phyloP scores from a whole-genome alignment of 345 rosid species.

The Salix caprea region DNA sequence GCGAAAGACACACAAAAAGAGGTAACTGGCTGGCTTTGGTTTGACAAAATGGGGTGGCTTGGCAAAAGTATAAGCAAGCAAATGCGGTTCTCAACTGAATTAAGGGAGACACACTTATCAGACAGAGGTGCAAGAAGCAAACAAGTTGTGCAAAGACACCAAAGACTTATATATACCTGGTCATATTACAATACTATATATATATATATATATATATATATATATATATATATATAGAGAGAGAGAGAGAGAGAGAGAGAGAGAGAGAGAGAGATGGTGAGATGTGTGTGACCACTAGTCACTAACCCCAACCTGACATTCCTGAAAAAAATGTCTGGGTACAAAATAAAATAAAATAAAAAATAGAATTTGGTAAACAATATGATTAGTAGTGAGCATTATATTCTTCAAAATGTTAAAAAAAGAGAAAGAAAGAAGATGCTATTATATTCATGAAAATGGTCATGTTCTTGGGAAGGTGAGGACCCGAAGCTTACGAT shows the following conservation, averaged over 20 bases:
- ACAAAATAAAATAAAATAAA: neutral
- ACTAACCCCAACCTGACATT: constrained; percentile 5
- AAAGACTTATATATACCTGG: neutral
- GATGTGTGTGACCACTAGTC: constrained; percentile 12
- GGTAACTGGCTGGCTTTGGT: constrained; percentile 7
- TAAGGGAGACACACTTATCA: neutral
- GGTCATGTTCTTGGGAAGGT: neutral
- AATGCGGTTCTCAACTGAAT: neutral
- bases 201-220: no score
- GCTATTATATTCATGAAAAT: neutral
- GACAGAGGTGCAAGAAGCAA: constrained; percentile 6
- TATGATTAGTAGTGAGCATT: neutral
- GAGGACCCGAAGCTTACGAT: neutral
- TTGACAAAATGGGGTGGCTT: constrained; percentile 1
- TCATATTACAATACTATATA: neutral
- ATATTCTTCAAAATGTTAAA: neutral
- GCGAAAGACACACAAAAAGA: constrained; percentile 9
- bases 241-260: neutral
- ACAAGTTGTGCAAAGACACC: constrained; percentile 7
- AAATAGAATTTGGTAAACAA: neutral
- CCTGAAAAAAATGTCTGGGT: neutral
- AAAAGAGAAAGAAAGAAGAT: no score
- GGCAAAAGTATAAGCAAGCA: neutral
- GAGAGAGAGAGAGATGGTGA: neutral
- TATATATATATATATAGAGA: no score